Base-by-base conservation (phyloP, 495 filamentous ascomycete species). In the Annulohypoxylon stygium region DNA sequence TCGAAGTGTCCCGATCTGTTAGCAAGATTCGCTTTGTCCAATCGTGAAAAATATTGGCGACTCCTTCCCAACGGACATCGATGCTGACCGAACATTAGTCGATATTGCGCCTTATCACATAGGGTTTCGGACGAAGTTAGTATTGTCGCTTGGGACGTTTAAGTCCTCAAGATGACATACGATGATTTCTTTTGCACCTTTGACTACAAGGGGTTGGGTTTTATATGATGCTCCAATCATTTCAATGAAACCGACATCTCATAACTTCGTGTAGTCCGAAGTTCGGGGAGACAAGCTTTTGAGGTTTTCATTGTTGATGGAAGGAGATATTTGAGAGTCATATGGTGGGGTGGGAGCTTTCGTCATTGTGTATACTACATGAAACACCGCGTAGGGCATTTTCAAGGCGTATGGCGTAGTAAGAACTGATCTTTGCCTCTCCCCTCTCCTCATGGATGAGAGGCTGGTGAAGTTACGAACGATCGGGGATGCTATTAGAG, bases 21-120 rank as follows among this genome's bases (percentile, higher is more conserved):
- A 65, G 10, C 63, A 61, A 39, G 36, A 73, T 77, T 59, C 55
- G 65, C 43, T 34, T 78, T 59, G 65, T 76, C 34, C 66, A 71
- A 33, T 73, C 67, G 7, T 68, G 37, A 65, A 1, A 57, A 23
- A 41, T 20, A n/a, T 34, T 10, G 50, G n/a, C 8, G 14, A 51
- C 14, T 23, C 14, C 12, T 18, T 45, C 16, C 33, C 18, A 5
- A 26, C 43, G 36, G 41, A 11, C 55, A 61, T 34, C 47, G 55
- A 57, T 26, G 10, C 39, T 16, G 25, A 43, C 39, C 25, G 25
- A 33, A 33, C 30, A 53, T 36, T 12, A 39, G 53, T 43, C 5
- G 43, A 45, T 33, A 58, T 62, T 37, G 16, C 30, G 53, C 48
- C 12, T 50, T 50, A 39, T 10, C 36, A 23, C 20, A 54, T 41